Evolutionary conservation across 306 rosid species (phyloP).

Genomic region (Crotalaria pallida): DNA sequence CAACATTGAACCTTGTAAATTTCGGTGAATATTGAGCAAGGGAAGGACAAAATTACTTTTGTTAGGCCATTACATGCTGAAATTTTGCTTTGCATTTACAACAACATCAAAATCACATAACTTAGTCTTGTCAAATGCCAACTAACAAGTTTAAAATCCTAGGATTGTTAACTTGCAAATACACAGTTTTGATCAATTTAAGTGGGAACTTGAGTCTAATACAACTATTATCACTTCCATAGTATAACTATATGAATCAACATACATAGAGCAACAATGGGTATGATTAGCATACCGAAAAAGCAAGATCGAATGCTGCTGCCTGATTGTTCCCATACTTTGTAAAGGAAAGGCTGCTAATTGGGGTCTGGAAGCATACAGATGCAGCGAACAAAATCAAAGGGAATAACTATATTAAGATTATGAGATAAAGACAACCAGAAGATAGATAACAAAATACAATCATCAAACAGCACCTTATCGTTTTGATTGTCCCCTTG

Average conservation of each 20-base stretch:
- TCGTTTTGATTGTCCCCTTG: conserved; percentile 86
- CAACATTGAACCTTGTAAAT: too few species aligned
- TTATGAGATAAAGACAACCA: not conserved
- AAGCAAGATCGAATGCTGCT: conserved; percentile 93
- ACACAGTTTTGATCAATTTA: too few species aligned
- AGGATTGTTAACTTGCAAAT: too few species aligned
- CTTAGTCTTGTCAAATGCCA: too few species aligned
- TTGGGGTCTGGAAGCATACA: conserved; percentile 53
- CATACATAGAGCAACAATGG: not conserved
- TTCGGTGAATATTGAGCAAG: too few species aligned
- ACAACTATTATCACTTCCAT: not conserved
- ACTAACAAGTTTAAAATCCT: too few species aligned
- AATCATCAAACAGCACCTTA: conserved; percentile 51
- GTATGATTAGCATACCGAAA: conserved; percentile 56
- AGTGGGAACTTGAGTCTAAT: too few species aligned
- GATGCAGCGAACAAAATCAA: conserved; percentile 12
- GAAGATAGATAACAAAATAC: conserved; percentile 6
- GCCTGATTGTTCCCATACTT: conserved; percentile 89
- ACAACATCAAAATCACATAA: too few species aligned
- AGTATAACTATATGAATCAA: not conserved
- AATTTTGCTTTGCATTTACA: too few species aligned
- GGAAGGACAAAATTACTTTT: too few species aligned
- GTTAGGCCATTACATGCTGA: too few species aligned
- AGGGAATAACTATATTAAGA: not conserved
- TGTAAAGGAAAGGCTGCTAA: conserved; percentile 81